Base-by-base conservation (phyloP, 345 rosid genomes). In the Linum tenue region DNA sequence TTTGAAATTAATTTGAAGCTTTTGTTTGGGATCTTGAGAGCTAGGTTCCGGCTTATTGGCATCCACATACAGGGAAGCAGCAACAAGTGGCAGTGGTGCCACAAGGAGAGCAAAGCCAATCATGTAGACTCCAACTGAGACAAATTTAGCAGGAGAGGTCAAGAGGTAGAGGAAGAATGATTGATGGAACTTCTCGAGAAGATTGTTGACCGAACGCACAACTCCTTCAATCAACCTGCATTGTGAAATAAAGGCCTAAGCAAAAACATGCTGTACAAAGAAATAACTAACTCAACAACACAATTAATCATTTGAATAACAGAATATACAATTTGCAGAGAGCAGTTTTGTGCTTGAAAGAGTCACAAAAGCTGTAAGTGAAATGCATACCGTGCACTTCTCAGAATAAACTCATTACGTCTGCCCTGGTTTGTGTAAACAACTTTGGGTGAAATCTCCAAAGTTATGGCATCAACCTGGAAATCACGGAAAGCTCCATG, bases 401-500 rank as follows among this genome's bases (percentile, higher is more conserved):
- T 85, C 70, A 80, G 76, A 77, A 85, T 76, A 73, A 94, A 82
- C 66, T 90, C 95, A 66, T 81, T 83, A 48, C 65, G 87, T 68
- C 78, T 73, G 73, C 75, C 83, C 72, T 75, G 77, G 67, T 41
- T 81, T 55, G 66, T 72, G 14, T 74, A 77, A 69, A 80, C 73
- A 80, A 65, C 73, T 78, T 78, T 77, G 41, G 88, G 89, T 36
- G 84, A 86, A 74, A 94, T 78, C 77, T 90, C 89, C 75, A 94
- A 82, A 68, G 99, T 94, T 65, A 94, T 75, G 67, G 96, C 96
- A 83, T 90, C 97, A 60, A 94, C 83, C 84, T 90, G 97, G 75
- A 84, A 90, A 70, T 90, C 92, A 39, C 95, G 97, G 77, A 94
- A 94, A 60, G 96, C 96, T 69, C 97, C 99, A 76, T 90, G 99